Base-by-base conservation (phyloP, 225 moss, liverwort and hornwort genomes). In the Pseudisothecium myosuroides region DNA sequence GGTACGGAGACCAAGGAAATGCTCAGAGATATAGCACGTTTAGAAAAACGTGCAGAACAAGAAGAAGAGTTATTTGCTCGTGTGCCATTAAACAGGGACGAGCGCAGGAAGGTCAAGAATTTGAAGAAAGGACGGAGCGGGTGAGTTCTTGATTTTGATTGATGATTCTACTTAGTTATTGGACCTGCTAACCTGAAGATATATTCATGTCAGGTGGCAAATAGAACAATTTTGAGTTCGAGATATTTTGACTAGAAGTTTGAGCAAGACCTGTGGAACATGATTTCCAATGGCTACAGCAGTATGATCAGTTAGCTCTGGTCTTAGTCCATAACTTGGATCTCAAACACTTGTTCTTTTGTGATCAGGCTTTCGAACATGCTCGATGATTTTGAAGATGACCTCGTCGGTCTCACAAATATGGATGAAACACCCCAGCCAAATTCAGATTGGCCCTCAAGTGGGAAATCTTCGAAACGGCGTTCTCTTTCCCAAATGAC, bases 51-150 rank as follows among this genome's bases (percentile, higher is more conserved):
- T 89, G 95, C 96, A 56, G 92, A 93, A 77, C 95, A 97, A 92
- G 98, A 99, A 88, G 98, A 99, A 79, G 98, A 99, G 83, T 90
- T 99, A 31, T 99, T 99, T 91, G 93, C 96, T 87, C 96, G 98
- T 91, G 96, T 97, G 83, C 98, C 98, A 76, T 92, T 99, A 56
- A 94, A 95, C 28, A 96, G 93, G 86, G 96, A 93, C 68, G 98
- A 99, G 60, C 95, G 96, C 23, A 96, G 91, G 92, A 99, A 99
- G 92, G 90, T 97, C 86, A 99, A 96, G 92, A 92, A 94, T 62
- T 89, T 97, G 93, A 97, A 97, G 90, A 94, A 95, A 89, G 87
- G 93, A 49, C 92, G 94, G 89, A 96, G 94, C 92, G 97, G 97
- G 97, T 97, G 87, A 93, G 94, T 68, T 59, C 61, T 59, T 66